Conservation (phyloP, 352 stramenopile species). For the Stephanocyclus meneghinianus region DNA sequence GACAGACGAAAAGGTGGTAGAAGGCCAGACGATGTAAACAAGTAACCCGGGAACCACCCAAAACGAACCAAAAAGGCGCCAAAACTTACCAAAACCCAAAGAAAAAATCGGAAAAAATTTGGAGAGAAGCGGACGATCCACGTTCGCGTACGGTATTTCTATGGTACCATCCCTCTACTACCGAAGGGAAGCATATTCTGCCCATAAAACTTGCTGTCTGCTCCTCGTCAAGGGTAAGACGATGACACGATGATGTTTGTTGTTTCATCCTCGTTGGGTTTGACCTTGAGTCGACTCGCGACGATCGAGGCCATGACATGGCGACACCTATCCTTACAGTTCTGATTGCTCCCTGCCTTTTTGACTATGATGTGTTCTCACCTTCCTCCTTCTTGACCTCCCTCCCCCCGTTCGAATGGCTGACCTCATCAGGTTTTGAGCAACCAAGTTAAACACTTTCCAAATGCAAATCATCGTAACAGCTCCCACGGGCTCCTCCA, state of each 20-base stretch:
- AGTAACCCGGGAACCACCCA: no score
- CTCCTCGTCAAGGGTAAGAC: constrained; percentile 25
- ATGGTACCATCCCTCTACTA: no score
- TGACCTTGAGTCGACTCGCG: no score
- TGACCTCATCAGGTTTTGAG: constrained; percentile 54
- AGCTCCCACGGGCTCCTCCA: constrained; percentile 70
- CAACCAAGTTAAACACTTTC: constrained; percentile 57
- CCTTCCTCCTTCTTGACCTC: background rate
- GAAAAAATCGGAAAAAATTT: no score
- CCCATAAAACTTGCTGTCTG: constrained; percentile 41
- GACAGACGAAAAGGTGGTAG: no score
- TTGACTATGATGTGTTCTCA: background rate
- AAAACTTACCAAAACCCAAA: background rate
- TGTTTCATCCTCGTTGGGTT: background rate
- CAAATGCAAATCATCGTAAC: constrained; percentile 94
- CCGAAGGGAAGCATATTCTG: no score
- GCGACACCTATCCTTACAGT: no score
- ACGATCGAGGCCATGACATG: no score
- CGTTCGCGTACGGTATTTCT: no score
- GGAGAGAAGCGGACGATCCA: no score
- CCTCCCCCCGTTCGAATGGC: background rate
- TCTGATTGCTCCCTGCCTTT: background rate
- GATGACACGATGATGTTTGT: background rate
- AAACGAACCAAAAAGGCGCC: no score
- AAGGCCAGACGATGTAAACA: no score